These are phyloP conservation scores for Leccinum fallax DNA, from an alignment of 1,284 basidiomycete genomes.

Conservation along the genomic window DNA sequence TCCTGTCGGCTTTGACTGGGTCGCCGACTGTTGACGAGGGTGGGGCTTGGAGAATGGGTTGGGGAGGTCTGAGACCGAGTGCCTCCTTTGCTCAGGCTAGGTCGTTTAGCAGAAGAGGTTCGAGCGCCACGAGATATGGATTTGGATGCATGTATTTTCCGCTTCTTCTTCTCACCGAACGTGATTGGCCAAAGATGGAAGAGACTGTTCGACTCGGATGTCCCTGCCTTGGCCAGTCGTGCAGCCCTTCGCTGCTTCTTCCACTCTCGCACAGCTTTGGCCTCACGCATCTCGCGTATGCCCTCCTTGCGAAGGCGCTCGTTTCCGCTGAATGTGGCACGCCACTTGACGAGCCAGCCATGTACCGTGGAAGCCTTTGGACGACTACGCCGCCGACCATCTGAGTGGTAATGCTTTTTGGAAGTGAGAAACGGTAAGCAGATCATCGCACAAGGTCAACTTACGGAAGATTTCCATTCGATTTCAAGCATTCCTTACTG, in stretches of 20 bases:
- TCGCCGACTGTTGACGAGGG: slow-evolving; percentile 20
- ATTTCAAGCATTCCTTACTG: slow-evolving; percentile 34
- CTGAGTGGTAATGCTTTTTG: slow-evolving; percentile 44
- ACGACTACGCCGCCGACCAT: slow-evolving; percentile 49
- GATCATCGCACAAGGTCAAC: slow-evolving; percentile 15
- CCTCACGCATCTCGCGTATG: slow-evolving; percentile 57
- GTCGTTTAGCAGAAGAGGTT: slow-evolving; percentile 16
- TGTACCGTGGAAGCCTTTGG: slow-evolving; percentile 68
- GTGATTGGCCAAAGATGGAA: slow-evolving; percentile 23
- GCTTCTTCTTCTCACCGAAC: slow-evolving; percentile 22
- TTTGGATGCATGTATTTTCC: slow-evolving; percentile 10
- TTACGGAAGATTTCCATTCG: slow-evolving; percentile 45
- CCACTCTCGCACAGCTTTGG: slow-evolving; percentile 37
- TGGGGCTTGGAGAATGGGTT: slow-evolving; percentile 20
- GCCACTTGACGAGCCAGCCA: slow-evolving; percentile 78
- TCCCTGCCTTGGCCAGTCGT: slow-evolving; percentile 19
- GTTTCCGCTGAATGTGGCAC: slow-evolving; percentile 69
- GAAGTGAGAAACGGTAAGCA: slow-evolving; percentile 6
- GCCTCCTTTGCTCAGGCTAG: slow-evolving; percentile 3
- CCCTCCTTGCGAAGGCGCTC: slow-evolving; percentile 56
- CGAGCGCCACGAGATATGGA: slow-evolving; percentile 7
- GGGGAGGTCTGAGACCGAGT: slow-evolving; percentile 17
- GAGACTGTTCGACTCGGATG: slow-evolving; percentile 4
- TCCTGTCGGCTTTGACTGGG: slow-evolving; percentile 19
- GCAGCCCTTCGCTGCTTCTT: slow-evolving; percentile 29